phyloP scores from a whole-genome alignment of 1,284 basidiomycete genomes.

The Rhodofomes roseus region DNA sequence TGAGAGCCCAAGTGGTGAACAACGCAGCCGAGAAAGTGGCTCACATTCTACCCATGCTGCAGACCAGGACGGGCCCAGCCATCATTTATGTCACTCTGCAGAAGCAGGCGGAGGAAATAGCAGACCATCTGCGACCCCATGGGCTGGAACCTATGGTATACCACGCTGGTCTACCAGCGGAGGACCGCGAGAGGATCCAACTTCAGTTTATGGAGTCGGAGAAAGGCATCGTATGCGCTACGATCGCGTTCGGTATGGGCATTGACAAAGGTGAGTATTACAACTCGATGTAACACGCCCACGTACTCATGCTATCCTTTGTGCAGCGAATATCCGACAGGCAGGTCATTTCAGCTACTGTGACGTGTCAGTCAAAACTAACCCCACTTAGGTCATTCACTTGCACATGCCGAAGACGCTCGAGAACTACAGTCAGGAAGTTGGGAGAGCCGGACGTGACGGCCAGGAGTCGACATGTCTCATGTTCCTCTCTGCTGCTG shows the following conservation, averaged over 20 bases:
- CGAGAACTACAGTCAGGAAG: slow-evolving; percentile 71
- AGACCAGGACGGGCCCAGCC: slow-evolving; percentile 44
- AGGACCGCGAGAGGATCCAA: slow-evolving; percentile 56
- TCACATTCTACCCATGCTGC: slow-evolving; percentile 42
- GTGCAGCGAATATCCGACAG: slow-evolving; percentile 29
- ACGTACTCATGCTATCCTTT: neutral
- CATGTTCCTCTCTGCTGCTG: slow-evolving; percentile 42
- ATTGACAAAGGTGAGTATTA: slow-evolving; percentile 58
- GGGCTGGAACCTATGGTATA: slow-evolving; percentile 57
- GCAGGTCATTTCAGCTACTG: slow-evolving; percentile 14
- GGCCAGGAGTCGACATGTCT: slow-evolving; percentile 57
- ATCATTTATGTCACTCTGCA: slow-evolving; percentile 74
- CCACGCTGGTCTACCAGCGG: slow-evolving; percentile 62
- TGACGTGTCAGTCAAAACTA: neutral
- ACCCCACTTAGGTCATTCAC: slow-evolving; percentile 56
- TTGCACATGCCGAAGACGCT: slow-evolving; percentile 65
- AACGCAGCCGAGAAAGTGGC: slow-evolving; percentile 38
- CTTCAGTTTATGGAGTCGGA: slow-evolving; percentile 60
- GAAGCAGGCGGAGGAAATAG: slow-evolving; percentile 61
- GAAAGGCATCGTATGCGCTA: slow-evolving; percentile 66
- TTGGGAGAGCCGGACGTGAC: slow-evolving; percentile 74
- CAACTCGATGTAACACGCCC: neutral
- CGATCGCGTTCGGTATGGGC: slow-evolving; percentile 69
- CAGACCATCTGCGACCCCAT: slow-evolving; percentile 44
- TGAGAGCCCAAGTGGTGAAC: slow-evolving; percentile 48